Evolutionary conservation across 441 rosid genomes (phyloP), one percentile per base, ranked within the genome.

Genomic region (Arabidopsis lyrata): DNA sequence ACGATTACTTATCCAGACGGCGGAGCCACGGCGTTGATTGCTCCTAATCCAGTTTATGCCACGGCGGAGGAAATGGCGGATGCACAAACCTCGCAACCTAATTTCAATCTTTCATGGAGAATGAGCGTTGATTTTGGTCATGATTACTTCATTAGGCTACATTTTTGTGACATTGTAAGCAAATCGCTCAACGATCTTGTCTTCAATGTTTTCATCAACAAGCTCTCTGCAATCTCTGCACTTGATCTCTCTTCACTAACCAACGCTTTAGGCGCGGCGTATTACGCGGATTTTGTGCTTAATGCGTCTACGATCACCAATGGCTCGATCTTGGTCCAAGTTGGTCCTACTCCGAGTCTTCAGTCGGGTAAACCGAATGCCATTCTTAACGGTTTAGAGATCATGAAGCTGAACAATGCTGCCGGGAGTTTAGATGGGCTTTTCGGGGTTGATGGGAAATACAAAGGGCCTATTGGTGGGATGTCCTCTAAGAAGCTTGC

Each of bases 111-210:
- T 27, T 82, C 86, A 5, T 88, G 90, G 93, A 58, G 59, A 35
- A 63, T 85, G 83, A 67, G 3, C 18, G 84, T 86, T 11, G 87
- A 88, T 63, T 72, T 75, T 0, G 76, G 81, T 42, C 86, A 78
- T 62, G 61, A 81, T 6, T 86, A 88, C 77, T 68, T 85, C 74
- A 70, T 85, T 16, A 73, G 93, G 73, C 5, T 85, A 63, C 90
- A 88, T 57, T 88, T 88, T 53, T 85, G 90, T 74, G 90, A 88
- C 76, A 85, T 88, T 59, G 83, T 82, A 13, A 88, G 93, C 81
- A 68, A 77, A 63, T 78, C 81, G 58, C 83, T 77, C 15, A 81
- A 83, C 36, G 86, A 88, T 1, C 73, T 88, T 42, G 66, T 79
- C 67, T 83, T 88, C 76, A 78, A 83, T 6, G 78, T 88, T 18